Percentiles rank a stretch among this genome's conserved stretches.
phyloP scores from a whole-genome alignment of 208 protist genomes.

The Strigomonas galati region DNA sequence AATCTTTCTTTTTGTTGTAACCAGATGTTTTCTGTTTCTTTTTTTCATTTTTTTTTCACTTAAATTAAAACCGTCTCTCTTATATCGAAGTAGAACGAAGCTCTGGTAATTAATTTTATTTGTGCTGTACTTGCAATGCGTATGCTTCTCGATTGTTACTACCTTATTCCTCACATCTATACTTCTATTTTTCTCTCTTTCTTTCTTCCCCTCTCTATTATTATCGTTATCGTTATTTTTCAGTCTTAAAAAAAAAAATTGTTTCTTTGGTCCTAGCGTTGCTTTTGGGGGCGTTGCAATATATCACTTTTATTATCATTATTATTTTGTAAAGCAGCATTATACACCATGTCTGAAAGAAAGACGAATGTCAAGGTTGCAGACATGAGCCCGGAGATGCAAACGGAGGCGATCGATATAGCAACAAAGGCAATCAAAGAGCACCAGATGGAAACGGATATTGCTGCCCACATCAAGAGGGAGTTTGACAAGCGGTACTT shows the following conservation, averaged over 20 bases:
- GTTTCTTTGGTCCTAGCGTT: neutral
- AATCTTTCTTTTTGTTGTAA: too few relatives aligned
- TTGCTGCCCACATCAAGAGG: slow-evolving; percentile 99
- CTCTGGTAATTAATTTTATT: too few relatives aligned
- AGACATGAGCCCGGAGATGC: slow-evolving; percentile 95
- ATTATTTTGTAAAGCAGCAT: neutral
- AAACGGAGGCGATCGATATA: slow-evolving; percentile 97
- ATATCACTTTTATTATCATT: neutral
- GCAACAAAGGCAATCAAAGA: slow-evolving; percentile 98
- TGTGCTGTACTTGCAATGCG: neutral
- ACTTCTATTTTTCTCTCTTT: slow-evolving; percentile 1
- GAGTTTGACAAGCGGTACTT: slow-evolving; percentile 99
- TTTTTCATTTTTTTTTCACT: slow-evolving; percentile 10
- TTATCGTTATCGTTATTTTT: neutral
- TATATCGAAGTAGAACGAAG: too few relatives aligned
- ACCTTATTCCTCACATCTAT: too few relatives aligned
- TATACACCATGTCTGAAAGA: slow-evolving; percentile 63
- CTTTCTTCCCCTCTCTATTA: neutral
- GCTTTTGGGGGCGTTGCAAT: neutral
- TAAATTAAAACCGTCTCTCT: neutral
- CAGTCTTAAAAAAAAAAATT: neutral
- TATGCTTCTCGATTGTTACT: too few relatives aligned
- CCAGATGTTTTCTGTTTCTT: neutral
- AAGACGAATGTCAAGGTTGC: slow-evolving; percentile 91
- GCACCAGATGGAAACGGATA: slow-evolving; percentile 99